Conservation (phyloP, 1,284 basidiomycete genomes). For the Malassezia sp. region DNA sequence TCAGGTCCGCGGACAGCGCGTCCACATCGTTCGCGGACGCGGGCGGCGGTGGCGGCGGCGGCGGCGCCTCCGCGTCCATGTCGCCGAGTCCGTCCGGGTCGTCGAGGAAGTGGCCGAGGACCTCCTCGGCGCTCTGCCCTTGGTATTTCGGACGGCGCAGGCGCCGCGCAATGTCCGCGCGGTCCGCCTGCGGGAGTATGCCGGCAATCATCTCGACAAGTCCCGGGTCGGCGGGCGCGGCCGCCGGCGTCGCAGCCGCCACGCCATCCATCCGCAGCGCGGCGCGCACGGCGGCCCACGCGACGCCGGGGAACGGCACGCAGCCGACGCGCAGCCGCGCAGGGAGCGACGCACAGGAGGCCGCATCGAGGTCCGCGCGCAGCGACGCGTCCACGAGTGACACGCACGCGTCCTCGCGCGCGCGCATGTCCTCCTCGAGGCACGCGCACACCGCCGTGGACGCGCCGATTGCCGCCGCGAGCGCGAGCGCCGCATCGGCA, state of each 20-base stretch:
- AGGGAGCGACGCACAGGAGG: background rate
- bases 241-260: background rate
- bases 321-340: background rate
- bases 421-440: background rate
- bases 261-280: background rate
- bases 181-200: constrained; percentile 8
- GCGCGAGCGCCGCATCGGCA: constrained; percentile 6
- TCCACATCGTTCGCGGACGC: background rate
- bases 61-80: background rate
- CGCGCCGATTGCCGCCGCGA: background rate
- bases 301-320: constrained; percentile 7
- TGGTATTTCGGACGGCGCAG: background rate
- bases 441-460: background rate
- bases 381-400: constrained; percentile 8
- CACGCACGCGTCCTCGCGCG: constrained; percentile 9
- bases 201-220: constrained; percentile 7
- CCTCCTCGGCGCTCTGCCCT: constrained; percentile 1
- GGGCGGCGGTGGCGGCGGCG: background rate
- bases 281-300: constrained; percentile 9
- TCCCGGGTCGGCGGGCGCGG: background rate
- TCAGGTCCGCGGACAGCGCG: constrained; percentile 9
- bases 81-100: constrained; percentile 13
- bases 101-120: constrained; percentile 12
- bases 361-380: constrained; percentile 6
- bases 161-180: constrained; percentile 2